Evolutionary conservation across 441 rosid genomes (phyloP), one percentile per base, ranked within the genome.

Genomic region (Iberis amara): DNA sequence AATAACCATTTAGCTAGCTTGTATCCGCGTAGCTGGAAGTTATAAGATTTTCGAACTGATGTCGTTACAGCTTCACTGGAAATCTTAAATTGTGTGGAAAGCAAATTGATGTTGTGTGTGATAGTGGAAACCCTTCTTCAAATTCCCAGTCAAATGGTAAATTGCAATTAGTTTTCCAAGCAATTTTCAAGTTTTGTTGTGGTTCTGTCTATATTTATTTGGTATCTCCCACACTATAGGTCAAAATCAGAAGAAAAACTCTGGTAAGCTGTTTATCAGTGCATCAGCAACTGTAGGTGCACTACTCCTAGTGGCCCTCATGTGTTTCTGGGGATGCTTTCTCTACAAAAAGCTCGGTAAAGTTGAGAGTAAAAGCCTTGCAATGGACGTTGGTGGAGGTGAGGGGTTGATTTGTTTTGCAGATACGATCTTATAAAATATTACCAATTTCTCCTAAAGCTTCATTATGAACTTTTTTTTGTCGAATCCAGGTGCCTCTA

Each of bases 311-410:
- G 94, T 90, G 68, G 96, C 97, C 38, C 94, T 90, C 32, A 86
- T 90, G 96, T 90, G 96, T 69, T 90, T 84, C 62, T 90, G 92
- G 94, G 97, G 97, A 39, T 90, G 96, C 75, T 86, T 86, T 75
- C 83, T 90, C 37, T 86, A 90, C 62, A 90, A 86, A 72, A 90
- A 82, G 79, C 77, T 90, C 42, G 91, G 89, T 69, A 90, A 78
- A 83, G 82, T 68, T 64, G 97, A 79, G 65, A 64, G 70, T 54
- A 72, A 53, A 71, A 71, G 85, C 66, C 80, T 86, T 33, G 94
- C 92, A 8, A 82, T 81, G 75, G 92, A 80, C 69, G 88, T 83
- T 28, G 78, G 85, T 60, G 96, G 88, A 83, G 96, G 91, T 81
- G 21, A 3, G 21, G 21, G 21, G 21, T 18, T 18, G 21, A 1